A percentile compares a stretch with the other conserved stretches of the same genome.
These are phyloP conservation scores for Penicillium decumbens DNA, from an alignment of 2,329 filamentous ascomycete species.

Conservation along the genomic window DNA sequence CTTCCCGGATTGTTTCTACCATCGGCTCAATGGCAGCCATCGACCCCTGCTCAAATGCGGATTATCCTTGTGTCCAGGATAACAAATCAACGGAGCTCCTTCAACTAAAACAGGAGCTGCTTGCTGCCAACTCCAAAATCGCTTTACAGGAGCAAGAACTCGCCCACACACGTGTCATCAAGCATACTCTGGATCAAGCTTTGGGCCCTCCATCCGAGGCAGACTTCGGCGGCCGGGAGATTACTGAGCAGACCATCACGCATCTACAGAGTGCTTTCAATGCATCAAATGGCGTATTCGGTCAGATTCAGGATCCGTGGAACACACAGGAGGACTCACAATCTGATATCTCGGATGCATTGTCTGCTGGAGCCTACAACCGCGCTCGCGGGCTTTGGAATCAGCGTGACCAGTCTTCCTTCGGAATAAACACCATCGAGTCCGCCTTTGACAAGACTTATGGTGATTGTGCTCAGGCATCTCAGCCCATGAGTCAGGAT, in stretches of 20 bases:
- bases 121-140: conserved; percentile 54
- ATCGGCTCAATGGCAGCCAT: conserved; percentile 5
- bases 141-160: conserved; percentile 59
- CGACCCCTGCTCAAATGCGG: conserved; percentile 4
- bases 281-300: conserved; percentile 44
- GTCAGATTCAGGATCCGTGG: conserved; percentile 44
- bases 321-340: conserved; percentile 41
- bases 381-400: conserved; percentile 35
- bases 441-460: conserved; percentile 27
- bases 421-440: conserved; percentile 26
- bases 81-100: conserved; percentile 48
- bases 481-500: conserved; percentile 26
- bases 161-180: conserved; percentile 56
- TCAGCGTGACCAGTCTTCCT: conserved; percentile 23
- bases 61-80: conserved; percentile 15
- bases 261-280: conserved; percentile 52
- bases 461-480: conserved; percentile 20
- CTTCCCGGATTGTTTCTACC: conserved; percentile 17
- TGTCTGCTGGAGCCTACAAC: conserved; percentile 42
- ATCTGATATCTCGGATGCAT: conserved; percentile 43
- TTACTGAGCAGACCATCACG: conserved; percentile 49
- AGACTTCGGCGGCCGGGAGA: conserved; percentile 48
- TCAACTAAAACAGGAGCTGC: conserved; percentile 55
- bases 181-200: conserved; percentile 58
- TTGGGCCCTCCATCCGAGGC: conserved; percentile 52